Conservation (phyloP, 805 yeast genomes). For the Saccharomycopsis fibuligera region DNA sequence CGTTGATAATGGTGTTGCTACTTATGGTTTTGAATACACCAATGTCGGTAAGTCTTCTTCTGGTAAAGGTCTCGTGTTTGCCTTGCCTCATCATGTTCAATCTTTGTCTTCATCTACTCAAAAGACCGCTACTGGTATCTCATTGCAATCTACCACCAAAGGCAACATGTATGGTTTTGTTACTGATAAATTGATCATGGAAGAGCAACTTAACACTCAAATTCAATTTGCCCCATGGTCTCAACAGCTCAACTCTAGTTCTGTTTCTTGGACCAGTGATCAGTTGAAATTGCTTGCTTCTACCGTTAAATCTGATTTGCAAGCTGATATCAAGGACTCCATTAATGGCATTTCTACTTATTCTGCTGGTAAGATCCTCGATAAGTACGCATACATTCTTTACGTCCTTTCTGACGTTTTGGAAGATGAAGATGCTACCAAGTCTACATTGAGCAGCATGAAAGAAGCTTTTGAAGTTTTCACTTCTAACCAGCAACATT, state of each 20-base stretch:
- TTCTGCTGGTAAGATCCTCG: constrained; percentile 42
- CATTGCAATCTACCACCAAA: constrained; percentile 42
- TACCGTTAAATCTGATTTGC: constrained; percentile 33
- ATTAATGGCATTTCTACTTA: constrained; percentile 45
- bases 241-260: constrained; percentile 25
- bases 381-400: constrained; percentile 46
- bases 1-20: constrained; percentile 31
- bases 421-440: constrained; percentile 32
- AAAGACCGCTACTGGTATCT: constrained; percentile 30
- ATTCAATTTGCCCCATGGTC: constrained; percentile 42
- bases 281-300: constrained; percentile 28
- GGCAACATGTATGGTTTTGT: constrained; percentile 43
- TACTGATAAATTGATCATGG: constrained; percentile 35
- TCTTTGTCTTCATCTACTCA: constrained; percentile 34
- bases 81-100: constrained; percentile 60
- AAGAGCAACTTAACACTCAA: constrained; percentile 37
- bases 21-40: constrained; percentile 38
- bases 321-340: constrained; percentile 38
- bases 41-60: constrained; percentile 41
- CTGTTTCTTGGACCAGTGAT: constrained; percentile 26
- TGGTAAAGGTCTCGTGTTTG: constrained; percentile 45
- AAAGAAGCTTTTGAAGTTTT: constrained; percentile 37
- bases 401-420: constrained; percentile 41
- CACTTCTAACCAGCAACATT: constrained; percentile 32
- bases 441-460: constrained; percentile 28